These are phyloP conservation scores for Casuarina cunninghamiana DNA, from an alignment of 306 rosid species.

Conservation along the genomic window DNA sequence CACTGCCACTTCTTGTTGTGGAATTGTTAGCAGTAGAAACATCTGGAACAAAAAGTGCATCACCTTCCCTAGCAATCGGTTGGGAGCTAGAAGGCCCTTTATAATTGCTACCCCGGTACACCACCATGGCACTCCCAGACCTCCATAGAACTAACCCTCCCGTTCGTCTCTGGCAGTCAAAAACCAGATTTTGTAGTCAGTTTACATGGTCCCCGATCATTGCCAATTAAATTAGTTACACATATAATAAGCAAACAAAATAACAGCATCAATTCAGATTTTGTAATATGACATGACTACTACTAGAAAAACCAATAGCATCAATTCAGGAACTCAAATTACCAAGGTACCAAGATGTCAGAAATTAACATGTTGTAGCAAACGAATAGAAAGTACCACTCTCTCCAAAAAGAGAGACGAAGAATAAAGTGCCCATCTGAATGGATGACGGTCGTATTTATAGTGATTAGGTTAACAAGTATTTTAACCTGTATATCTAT, in stretches of 20 bases:
- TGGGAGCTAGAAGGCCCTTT: conserved; percentile 54
- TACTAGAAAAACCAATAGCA: background rate
- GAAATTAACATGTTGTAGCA: background rate
- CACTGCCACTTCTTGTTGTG: conserved; percentile 23
- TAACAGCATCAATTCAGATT: background rate
- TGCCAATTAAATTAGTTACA: background rate
- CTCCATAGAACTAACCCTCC: conserved; percentile 88
- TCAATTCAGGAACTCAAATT: background rate
- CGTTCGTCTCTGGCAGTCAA: conserved; percentile 79
- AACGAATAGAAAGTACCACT: background rate
- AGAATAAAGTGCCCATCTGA: background rate
- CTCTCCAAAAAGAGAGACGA: background rate
- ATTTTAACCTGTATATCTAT: background rate
- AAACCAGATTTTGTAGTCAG: conserved; percentile 39
- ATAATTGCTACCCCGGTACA: conserved; percentile 79
- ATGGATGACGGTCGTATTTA: background rate
- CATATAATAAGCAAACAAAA: background rate
- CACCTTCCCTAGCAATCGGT: conserved; percentile 48
- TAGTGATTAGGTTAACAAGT: background rate
- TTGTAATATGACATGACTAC: background rate
- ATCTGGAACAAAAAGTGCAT: conserved; percentile 62
- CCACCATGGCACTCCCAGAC: conserved; percentile 91
- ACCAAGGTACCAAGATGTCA: background rate
- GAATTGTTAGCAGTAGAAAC: conserved; percentile 50
- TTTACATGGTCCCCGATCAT: conserved; percentile 22